These are phyloP conservation scores for Lagenidium giganteum DNA, from an alignment of 352 stramenopile genomes.

Conservation along the genomic window DNA sequence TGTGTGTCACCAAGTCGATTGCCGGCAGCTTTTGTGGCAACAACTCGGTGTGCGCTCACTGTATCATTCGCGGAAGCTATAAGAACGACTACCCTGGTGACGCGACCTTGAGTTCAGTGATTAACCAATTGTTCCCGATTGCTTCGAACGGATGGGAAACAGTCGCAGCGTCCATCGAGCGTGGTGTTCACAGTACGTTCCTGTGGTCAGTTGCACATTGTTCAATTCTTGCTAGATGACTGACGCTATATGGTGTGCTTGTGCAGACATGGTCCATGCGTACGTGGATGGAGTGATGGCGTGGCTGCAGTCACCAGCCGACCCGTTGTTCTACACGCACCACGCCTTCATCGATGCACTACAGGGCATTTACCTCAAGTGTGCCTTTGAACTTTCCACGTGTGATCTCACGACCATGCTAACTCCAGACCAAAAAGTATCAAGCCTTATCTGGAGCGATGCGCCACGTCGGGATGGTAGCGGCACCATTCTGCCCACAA, in stretches of 20 bases:
- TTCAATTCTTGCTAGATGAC: neutral
- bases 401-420: no score
- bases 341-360: constrained; percentile 17
- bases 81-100: constrained; percentile 4
- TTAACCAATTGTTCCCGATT: constrained; percentile 19
- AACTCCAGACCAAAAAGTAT: no score
- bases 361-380: constrained; percentile 21
- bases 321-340: constrained; percentile 22
- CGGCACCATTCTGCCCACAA: no score
- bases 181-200: constrained; percentile 19
- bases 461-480: no score
- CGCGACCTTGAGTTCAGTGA: constrained; percentile 13
- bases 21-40: constrained; percentile 13
- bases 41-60: constrained; percentile 12
- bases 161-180: constrained; percentile 9
- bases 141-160: neutral
- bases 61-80: constrained; percentile 7
- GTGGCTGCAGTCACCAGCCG: constrained; percentile 13
- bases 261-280: constrained; percentile 17
- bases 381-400: no score
- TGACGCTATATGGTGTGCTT: neutral
- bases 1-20: constrained; percentile 10
- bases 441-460: no score
- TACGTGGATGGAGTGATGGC: constrained; percentile 9
- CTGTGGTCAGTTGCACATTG: neutral